A percentile compares a stretch with the other conserved stretches of the same genome.
Conservation (phyloP, 345 rosid species). For the Salix arbutifolia region DNA sequence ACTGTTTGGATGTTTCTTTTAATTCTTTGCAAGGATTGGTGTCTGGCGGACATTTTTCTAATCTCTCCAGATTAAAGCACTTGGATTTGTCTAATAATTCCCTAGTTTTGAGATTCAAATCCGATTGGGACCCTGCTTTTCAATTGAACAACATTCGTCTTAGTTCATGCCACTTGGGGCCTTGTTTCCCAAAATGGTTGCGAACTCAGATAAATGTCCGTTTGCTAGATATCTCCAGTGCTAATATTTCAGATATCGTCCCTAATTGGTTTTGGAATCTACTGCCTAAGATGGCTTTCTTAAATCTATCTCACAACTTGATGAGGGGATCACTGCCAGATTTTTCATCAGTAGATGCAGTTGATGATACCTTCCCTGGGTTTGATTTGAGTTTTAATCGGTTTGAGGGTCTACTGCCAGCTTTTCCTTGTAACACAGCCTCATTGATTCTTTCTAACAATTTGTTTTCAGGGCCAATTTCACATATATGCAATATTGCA, state of each 20-base stretch:
- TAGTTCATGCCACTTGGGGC: conserved; percentile 23
- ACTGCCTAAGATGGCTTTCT: background rate
- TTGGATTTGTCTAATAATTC: conserved; percentile 16
- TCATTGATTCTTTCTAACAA: conserved; percentile 22
- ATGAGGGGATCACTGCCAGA: conserved; percentile 28
- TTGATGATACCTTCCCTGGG: background rate
- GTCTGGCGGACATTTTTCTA: conserved; percentile 20
- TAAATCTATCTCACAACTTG: conserved; percentile 29
- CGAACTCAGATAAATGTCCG: background rate
- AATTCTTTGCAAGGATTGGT: conserved; percentile 25
- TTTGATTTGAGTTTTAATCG: conserved; percentile 22
- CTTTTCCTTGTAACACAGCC: conserved; percentile 1
- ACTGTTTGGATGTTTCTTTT: background rate
- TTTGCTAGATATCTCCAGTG: conserved; percentile 19
- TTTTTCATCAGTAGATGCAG: background rate
- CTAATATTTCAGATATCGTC: conserved; percentile 20
- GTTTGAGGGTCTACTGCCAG: conserved; percentile 23
- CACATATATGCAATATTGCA: conserved; percentile 4
- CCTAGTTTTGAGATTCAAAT: conserved; percentile 11
- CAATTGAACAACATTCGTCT: conserved; percentile 4
- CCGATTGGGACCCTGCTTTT: conserved; percentile 31
- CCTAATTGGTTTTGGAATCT: conserved; percentile 26
- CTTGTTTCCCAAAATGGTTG: conserved; percentile 33
- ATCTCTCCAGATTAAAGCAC: conserved; percentile 15
- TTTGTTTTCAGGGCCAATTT: conserved; percentile 16